Conservation (phyloP, 139 green algal species). For the Chlorokybus atmophyticus region DNA sequence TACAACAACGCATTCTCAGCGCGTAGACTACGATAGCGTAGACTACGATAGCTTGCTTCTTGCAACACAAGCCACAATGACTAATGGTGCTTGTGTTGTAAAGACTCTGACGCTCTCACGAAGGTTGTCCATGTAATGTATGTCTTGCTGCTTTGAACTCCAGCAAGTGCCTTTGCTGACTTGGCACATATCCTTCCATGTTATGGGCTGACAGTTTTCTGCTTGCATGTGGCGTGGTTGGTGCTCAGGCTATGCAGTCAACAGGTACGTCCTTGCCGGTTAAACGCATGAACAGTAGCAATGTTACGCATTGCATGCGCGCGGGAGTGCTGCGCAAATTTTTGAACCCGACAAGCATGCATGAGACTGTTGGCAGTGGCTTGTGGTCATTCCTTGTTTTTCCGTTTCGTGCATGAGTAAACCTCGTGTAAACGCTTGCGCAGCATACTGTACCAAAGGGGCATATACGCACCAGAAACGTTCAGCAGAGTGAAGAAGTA, state of each 20-base stretch:
- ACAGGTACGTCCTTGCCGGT: slow-evolving; percentile 48
- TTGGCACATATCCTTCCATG: not conserved
- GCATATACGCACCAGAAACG: slow-evolving; percentile 76
- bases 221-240: not conserved
- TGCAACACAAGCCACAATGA: no score
- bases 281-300: no score
- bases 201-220: not conserved
- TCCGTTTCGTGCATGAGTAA: not conserved
- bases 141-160: not conserved
- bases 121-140: not conserved
- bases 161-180: not conserved
- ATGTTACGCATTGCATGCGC: not conserved
- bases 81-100: not conserved
- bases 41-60: no score
- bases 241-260: slow-evolving; percentile 56
- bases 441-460: slow-evolving; percentile 89
- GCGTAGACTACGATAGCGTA: no score
- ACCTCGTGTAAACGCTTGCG: not conserved
- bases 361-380: not conserved
- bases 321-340: not conserved
- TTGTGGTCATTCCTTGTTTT: not conserved
- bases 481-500: slow-evolving; percentile 83
- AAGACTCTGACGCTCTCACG: not conserved
- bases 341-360: not conserved
- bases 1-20: no score